Percentiles rank a stretch among this genome's conserved stretches.
Conservation (phyloP, 192 early-diverging fungal genomes). For the Backusella tuberculispora region DNA sequence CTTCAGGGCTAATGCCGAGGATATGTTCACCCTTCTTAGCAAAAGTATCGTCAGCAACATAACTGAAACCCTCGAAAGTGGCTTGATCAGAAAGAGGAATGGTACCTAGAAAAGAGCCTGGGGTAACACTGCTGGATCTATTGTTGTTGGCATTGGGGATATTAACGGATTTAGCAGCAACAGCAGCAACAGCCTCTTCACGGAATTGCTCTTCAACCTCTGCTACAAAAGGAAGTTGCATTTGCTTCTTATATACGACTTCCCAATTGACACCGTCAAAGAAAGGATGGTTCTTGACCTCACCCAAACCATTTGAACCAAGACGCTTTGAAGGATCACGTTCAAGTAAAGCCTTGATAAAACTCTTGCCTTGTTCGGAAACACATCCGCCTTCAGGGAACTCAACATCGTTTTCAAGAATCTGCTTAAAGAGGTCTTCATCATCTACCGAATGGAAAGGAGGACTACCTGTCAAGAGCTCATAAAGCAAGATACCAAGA, state of each 20-base stretch:
- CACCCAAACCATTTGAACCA: slow-evolving; percentile 63
- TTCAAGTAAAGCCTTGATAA: slow-evolving; percentile 63
- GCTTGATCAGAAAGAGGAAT: neutral
- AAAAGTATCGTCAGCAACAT: neutral
- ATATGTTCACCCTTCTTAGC: neutral
- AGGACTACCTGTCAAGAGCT: slow-evolving; percentile 68
- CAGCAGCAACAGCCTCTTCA: neutral
- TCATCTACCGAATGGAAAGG: slow-evolving; percentile 73
- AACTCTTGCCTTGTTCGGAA: slow-evolving; percentile 66
- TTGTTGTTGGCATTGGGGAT: neutral
- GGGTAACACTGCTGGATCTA: neutral
- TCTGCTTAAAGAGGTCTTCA: slow-evolving; percentile 72
- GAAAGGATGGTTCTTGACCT: slow-evolving; percentile 74
- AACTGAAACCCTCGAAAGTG: neutral
- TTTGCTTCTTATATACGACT: slow-evolving; percentile 62
- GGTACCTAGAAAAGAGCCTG: neutral
- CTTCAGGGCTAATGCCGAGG: neutral
- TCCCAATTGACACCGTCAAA: slow-evolving; percentile 72
- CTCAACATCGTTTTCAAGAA: slow-evolving; percentile 58
- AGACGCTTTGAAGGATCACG: slow-evolving; percentile 63
- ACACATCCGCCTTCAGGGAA: slow-evolving; percentile 56
- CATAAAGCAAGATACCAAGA: slow-evolving; percentile 79
- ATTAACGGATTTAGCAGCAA: neutral
- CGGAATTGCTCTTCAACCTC: neutral
- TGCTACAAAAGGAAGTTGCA: slow-evolving; percentile 46